Base-by-base conservation (phyloP, 805 yeast genomes). In the Candida namnaoensis region DNA sequence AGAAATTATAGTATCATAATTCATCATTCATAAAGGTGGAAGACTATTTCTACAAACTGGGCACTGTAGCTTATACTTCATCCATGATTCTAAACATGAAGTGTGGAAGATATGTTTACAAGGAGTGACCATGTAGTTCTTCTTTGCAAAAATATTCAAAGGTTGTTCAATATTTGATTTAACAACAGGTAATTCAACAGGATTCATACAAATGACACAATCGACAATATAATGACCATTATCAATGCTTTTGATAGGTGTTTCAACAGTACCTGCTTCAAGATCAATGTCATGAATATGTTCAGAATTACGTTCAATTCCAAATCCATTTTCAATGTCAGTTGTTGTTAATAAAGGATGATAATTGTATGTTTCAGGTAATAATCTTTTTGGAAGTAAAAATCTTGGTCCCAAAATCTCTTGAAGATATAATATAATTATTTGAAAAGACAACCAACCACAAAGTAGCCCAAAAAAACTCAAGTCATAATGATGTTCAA, bases 121-220 rank as follows among this genome's bases (percentile, higher is more conserved):
- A 2, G 97, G 97, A 0, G 98, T 87, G 4, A 88, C 76, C 93
- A 85, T 82, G 53, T 80, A 82, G 11, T 66, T 61, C 48, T 76
- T 66, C 44, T 60, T 50, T 32, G 46, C 47, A 26, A 53, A 38
- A 38, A 55, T 46, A 7, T 48, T 40, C 9, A 54, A 25, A 14
- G 53, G 54, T 37, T 45, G 53, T 23, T 49, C 58, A 33, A 48
- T 32, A 36, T 55, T 49, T 14, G 54, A 49, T 37, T 44, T 61
- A 30, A 55, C 46, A 1, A 78, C 62, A 15, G 81, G 82, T 19
- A 84, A 56, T 23, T 79, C 79, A n/a, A 87, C 74, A 10, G 76
- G 76, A 41, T 71, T 77, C 96, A 90, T 88, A 65, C 97, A 90
- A 47, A 90, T 87, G 7, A 95, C 84, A 68, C 97, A 90, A 49